These are phyloP conservation scores for Wickerhamomyces canadensis DNA, from an alignment of 805 yeast species.

Conservation along the genomic window DNA sequence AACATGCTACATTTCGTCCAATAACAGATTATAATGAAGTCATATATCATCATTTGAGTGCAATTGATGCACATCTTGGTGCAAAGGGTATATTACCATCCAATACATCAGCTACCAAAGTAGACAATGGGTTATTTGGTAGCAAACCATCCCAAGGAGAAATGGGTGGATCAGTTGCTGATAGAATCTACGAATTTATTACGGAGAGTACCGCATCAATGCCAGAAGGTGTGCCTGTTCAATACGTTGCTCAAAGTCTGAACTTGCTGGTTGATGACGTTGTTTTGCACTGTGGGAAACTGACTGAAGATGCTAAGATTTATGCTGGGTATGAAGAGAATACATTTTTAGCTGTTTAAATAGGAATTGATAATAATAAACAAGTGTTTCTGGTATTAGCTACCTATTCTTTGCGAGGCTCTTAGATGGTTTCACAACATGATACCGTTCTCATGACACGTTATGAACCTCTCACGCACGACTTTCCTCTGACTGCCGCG, in stretches of 20 bases:
- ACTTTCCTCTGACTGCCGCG: no score
- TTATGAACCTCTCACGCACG: no score
- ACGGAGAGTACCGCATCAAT: constrained; percentile 47
- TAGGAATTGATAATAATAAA: no score
- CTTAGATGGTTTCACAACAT: no score
- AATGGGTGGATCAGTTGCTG: constrained; percentile 28
- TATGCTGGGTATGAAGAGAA: constrained; percentile 68
- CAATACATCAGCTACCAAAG: constrained; percentile 2
- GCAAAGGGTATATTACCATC: constrained; percentile 41
- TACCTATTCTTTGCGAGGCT: no score
- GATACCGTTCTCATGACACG: no score
- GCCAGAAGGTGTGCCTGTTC: constrained; percentile 75
- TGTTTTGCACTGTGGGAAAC: constrained; percentile 41
- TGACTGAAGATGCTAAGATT: constrained; percentile 63
- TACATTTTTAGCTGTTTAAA: constrained; percentile 48
- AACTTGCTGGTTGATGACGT: constrained; percentile 45
- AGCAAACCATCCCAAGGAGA: constrained; percentile 31
- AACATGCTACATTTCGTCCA: constrained; percentile 53
- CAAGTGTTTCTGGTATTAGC: no score
- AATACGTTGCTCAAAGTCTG: constrained; percentile 52
- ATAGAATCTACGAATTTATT: constrained; percentile 43
- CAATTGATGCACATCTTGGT: constrained; percentile 50
- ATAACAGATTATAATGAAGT: constrained; percentile 64
- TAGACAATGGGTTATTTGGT: constrained; percentile 36
- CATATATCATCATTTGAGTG: constrained; percentile 60